A percentile compares a stretch with the other conserved stretches of the same genome.
Evolutionary conservation across 306 rosid genomes (phyloP).

Genomic region (Mucuna pruriens): DNA sequence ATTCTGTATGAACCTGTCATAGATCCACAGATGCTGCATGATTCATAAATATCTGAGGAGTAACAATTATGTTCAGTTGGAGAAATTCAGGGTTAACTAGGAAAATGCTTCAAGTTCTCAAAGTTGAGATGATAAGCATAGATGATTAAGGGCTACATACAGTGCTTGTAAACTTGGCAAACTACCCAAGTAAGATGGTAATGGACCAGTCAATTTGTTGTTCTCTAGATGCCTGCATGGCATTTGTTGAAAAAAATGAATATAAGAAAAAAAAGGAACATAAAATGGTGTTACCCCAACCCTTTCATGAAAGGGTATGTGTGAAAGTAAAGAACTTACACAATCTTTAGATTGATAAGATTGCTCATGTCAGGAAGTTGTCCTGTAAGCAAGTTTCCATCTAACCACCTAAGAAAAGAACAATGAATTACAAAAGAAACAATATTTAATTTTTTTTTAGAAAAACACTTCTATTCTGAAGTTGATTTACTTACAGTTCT

Average conservation of each 20-base stretch:
- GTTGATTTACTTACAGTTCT: conserved; percentile 73
- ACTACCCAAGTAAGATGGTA: conserved; percentile 81
- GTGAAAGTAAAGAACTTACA: conserved; percentile 64
- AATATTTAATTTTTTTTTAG: neutral
- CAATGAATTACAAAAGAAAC: conserved; percentile 28
- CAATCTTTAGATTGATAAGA: conserved; percentile 80
- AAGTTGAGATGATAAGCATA: conserved; percentile 16
- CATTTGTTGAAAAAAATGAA: conserved; percentile 12
- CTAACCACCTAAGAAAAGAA: conserved; percentile 75
- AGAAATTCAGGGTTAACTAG: neutral
- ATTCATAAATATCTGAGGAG: conserved; percentile 9
- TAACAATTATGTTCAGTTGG: neutral
- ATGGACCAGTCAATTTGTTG: conserved; percentile 73
- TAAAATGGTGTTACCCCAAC: neutral
- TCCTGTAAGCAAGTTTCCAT: conserved; percentile 74
- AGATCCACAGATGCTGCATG: conserved; percentile 36
- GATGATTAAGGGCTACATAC: conserved; percentile 57
- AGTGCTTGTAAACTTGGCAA: conserved; percentile 83
- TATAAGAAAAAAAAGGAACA: neutral
- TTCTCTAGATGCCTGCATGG: conserved; percentile 91
- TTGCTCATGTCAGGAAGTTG: conserved; percentile 83
- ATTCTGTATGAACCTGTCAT: conserved; percentile 85
- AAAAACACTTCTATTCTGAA: neutral
- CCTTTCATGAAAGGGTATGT: neutral
- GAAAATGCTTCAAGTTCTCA: conserved; percentile 32